Percentiles rank a stretch among this genome's conserved stretches.
Conservation (phyloP, 2,329 filamentous ascomycete genomes). For the Hansfordia pulvinata region DNA sequence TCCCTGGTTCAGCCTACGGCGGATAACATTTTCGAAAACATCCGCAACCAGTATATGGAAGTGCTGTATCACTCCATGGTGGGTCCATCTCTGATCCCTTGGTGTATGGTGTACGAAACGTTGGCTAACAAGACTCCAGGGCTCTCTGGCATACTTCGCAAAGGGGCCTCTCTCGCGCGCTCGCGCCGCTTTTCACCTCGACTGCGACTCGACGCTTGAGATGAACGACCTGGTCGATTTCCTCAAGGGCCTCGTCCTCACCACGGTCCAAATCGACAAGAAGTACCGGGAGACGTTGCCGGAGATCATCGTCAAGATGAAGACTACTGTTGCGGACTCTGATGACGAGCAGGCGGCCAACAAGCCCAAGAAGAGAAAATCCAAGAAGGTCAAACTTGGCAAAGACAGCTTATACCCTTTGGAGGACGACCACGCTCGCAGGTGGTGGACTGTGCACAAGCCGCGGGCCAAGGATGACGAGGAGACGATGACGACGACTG, state of each 20-base stretch:
- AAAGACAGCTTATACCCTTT: conserved; percentile 55
- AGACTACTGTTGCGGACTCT: conserved; percentile 40
- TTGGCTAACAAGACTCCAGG: conserved; percentile 37
- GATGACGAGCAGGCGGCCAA: conserved; percentile 35
- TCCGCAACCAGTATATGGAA: conserved; percentile 45
- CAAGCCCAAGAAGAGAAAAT: conserved; percentile 33
- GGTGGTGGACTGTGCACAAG: conserved; percentile 56
- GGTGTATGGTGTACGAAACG: not conserved
- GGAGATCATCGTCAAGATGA: conserved; percentile 43
- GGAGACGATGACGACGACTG: conserved; percentile 20
- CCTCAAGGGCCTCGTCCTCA: conserved; percentile 54
- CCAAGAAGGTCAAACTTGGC: conserved; percentile 52
- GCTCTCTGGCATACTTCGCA: conserved; percentile 69
- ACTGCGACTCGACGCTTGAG: conserved; percentile 44
- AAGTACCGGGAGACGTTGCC: conserved; percentile 66
- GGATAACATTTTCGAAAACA: conserved; percentile 40
- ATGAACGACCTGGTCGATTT: conserved; percentile 54
- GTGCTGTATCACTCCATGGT: conserved; percentile 51
- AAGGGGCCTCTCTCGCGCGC: conserved; percentile 70
- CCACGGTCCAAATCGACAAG: conserved; percentile 57
- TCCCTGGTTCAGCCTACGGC: conserved; percentile 24
- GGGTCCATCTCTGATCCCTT: conserved; percentile 13
- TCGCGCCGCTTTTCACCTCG: conserved; percentile 54
- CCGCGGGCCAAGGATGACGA: conserved; percentile 34
- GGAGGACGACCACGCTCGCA: conserved; percentile 50